Base-by-base conservation (phyloP, 129 eudicot genomes). In the Smallanthus sonchifolius region DNA sequence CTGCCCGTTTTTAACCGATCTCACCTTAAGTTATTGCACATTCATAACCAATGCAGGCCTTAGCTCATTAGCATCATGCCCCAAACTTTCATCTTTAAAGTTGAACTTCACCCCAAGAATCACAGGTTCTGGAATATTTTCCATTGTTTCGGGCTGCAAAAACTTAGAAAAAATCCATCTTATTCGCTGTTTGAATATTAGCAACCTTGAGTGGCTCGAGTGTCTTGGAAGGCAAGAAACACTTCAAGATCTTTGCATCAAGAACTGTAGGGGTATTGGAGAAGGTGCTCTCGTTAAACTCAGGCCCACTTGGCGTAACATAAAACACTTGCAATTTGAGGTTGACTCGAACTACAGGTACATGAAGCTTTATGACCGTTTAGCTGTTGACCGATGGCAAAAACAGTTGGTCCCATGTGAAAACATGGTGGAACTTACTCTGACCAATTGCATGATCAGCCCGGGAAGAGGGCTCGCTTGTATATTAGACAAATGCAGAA, bases 401-500 rank as follows among this genome's bases (percentile, higher is more conserved):
- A 82, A 77, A 72, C 98, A 89, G 70, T 49, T 57, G 57, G 65
- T 87, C 51, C 90, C 92, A 0, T 92, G 98, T 77, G 91, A 87
- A n/a, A 92, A 72, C 75, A 83, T 92, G 91, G 17, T 63, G 37
- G 97, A 92, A 68, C 86, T 92, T 49, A 74, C 69, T 9, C 64
- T 92, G 57, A 90, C 82, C 70, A 89, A 92, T 66, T 86, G 98
- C 67, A 86, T 92, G 60, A 84, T 87, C 40, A 84, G 80, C 78
- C 96, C 94, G 0, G 96, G 98, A 5, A 78, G 90, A 79, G 98
- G 98, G 24, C 87, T 92, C 7, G 96, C 98, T 30, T 89, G 98
- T 83, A 78, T 92, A 17, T 60, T 92, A n/a, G 88, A 75, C 11
- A 89, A 86, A 67, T 92, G 98, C 80, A 74, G 77, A 73, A 89